Evolutionary conservation across 306 rosid species (phyloP), one percentile per base, ranked within the genome.

Genomic region (Castanea crenata): DNA sequence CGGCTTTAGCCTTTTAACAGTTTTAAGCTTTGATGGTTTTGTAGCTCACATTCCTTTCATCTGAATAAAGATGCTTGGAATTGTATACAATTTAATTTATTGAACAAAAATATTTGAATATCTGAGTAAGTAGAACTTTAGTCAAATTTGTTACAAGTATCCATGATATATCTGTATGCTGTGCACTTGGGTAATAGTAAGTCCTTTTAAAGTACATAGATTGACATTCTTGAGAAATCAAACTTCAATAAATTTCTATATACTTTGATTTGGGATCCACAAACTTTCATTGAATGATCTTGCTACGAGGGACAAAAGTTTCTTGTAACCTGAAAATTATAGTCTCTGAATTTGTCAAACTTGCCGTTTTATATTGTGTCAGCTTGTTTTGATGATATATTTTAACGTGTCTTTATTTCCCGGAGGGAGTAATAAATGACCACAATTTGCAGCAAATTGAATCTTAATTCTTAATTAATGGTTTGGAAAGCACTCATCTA

Each of bases 1-100:
- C 25, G 76, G 71, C 6, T 35, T 51, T 14, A 16, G 31, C 31
- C 31, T 34, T 52, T 82, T 70, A 71, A 55, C 25, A 79, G 71
- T 35, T 35, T 51, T 14, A 12, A n/a, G 44, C 16, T 74, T 78
- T 71, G 23, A 58, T 76, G 16, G 18, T 64, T 73, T 65, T 74
- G 19, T 49, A 46, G 58, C 41, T 5, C 11, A 3, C 49, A 23
- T 72, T 78, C 27, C 65, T 78, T 74, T 79, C 38, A 7, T 64
- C 69, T 63, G 41, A 63, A 5, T 29, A 31, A 29, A 63, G 69
- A 63, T 63, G 67, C 10, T 61, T 25, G 16, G 67, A 10, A 25
- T 57, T 57, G 21, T 35, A 35, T 35, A 4, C 44, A 6, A 35
- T 35, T 35, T 6, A 20, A 57, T 57, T 20, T 57, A 20, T 21